Evolutionary conservation across 306 rosid genomes (phyloP), one percentile per base, ranked within the genome.

Genomic region (Datisca glomerata): DNA sequence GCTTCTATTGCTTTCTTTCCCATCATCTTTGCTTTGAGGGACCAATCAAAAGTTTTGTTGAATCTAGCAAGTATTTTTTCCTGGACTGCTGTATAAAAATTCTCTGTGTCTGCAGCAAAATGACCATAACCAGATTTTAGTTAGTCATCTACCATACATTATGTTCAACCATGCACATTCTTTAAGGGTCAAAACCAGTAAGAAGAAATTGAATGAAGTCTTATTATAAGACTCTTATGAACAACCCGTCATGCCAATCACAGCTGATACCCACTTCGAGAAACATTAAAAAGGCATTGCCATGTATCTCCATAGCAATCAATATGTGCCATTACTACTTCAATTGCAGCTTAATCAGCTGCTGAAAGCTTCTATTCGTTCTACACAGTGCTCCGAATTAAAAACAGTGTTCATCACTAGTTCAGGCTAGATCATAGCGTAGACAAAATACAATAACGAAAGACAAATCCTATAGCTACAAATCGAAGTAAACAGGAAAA

Each of bases 1-100:
- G 98, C 71, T 67, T 89, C 93, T 16, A 70, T 80, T 54, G 95
- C 93, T 78, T 83, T 80, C 74, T 19, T 80, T 47, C 98, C 98
- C 95, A 83, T 77, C 91, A 89, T 83, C 54, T 74, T 83, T 17
- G 97, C 78, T 68, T 84, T 89, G 3, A 89, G 72, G 33, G 71
- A 38, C 98, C 93, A 89, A 57, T 89, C 98, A 67, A 89, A 84
- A 29, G 91, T 72, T 60, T 80, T 80, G 41, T 80, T 72, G 36
- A 56, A 89, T 53, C 98, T 74, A 25, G 84, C 70, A 20, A 89
- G 93, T 33, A 84, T 77, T 55, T 59, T 62, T 53, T 76, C 91
- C 67, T 80, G 91, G 46, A 84, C 95, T 72, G 80, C 74, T 21
- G 93, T 74, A 55, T 84, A 89, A 53, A 74, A 89, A 50, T 68